Conservation (phyloP, 805 yeast species). For the Isabelozyma pseudorhagii region DNA sequence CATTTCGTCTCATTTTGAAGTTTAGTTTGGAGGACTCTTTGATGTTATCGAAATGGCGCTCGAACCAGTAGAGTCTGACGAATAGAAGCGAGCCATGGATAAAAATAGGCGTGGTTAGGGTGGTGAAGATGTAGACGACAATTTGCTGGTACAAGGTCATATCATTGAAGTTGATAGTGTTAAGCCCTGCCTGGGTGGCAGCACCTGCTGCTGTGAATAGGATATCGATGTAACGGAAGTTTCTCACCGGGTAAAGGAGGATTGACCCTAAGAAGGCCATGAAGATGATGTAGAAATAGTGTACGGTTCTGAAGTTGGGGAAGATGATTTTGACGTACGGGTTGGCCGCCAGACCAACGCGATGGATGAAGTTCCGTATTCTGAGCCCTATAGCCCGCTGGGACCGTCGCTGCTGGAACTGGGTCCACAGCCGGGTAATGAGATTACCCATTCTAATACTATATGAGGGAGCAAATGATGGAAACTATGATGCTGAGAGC, state of each 20-base stretch:
- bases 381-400: constrained; percentile 12
- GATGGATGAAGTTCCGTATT: constrained; percentile 34
- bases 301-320: constrained; percentile 62
- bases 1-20: constrained; percentile 77
- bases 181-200: constrained; percentile 88
- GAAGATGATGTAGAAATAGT: constrained; percentile 65
- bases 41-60: constrained; percentile 80
- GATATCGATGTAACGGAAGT: constrained; percentile 70
- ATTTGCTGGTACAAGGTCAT: constrained; percentile 78
- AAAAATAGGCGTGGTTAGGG: constrained; percentile 80
- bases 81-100: constrained; percentile 78
- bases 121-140: constrained; percentile 56
- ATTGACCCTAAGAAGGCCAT: constrained; percentile 68
- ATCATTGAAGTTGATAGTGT: constrained; percentile 67
- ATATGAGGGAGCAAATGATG: constrained; percentile 3
- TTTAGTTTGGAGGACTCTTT: constrained; percentile 73
- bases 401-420: constrained; percentile 3
- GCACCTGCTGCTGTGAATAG: constrained; percentile 76
- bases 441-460: background rate
- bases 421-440: constrained; percentile 1
- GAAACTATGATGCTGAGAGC: constrained; percentile 2
- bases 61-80: constrained; percentile 84
- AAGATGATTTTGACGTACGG: constrained; percentile 42
- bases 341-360: constrained; percentile 29
- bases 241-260: constrained; percentile 70